A percentile compares a stretch with the other conserved stretches of the same genome.
Evolutionary conservation across 371 early-diverging fungal genomes (phyloP).

Genomic region (Circinella umbellata): DNA sequence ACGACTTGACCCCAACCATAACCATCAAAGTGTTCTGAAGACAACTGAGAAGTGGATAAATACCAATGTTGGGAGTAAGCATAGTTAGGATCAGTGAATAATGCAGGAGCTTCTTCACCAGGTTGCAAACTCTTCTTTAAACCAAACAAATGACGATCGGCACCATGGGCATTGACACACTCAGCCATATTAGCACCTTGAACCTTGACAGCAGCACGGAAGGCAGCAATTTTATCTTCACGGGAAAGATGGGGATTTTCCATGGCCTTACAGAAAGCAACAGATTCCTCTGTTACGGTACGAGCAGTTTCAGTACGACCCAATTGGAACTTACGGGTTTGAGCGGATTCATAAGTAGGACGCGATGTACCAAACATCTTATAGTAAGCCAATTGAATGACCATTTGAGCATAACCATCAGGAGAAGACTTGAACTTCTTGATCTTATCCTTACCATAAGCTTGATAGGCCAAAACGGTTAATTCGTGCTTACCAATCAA

Average conservation of each 20-base stretch:
- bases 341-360: constrained; percentile 94
- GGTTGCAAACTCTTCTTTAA: constrained; percentile 59
- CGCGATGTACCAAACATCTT: constrained; percentile 79
- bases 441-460: constrained; percentile 92
- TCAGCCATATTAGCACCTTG: constrained; percentile 86
- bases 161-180: constrained; percentile 83
- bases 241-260: constrained; percentile 60
- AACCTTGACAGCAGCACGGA: constrained; percentile 73
- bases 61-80: constrained; percentile 89
- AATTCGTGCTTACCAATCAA: constrained; percentile 81
- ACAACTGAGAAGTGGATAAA: constrained; percentile 92
- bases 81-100: constrained; percentile 88
- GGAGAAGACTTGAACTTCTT: constrained; percentile 88
- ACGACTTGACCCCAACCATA: constrained; percentile 98
- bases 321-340: constrained; percentile 87
- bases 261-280: constrained; percentile 90
- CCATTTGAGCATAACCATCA: constrained; percentile 95
- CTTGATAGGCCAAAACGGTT: constrained; percentile 78
- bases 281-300: constrained; percentile 77
- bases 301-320: constrained; percentile 98
- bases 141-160: constrained; percentile 92
- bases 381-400: constrained; percentile 94
- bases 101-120: constrained; percentile 76
- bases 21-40: constrained; percentile 86
- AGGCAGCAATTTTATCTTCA: constrained; percentile 68